A percentile compares a stretch with the other conserved stretches of the same genome.
phyloP scores from a whole-genome alignment of 192 early-diverging fungal species.

The Coemansia sp. region DNA sequence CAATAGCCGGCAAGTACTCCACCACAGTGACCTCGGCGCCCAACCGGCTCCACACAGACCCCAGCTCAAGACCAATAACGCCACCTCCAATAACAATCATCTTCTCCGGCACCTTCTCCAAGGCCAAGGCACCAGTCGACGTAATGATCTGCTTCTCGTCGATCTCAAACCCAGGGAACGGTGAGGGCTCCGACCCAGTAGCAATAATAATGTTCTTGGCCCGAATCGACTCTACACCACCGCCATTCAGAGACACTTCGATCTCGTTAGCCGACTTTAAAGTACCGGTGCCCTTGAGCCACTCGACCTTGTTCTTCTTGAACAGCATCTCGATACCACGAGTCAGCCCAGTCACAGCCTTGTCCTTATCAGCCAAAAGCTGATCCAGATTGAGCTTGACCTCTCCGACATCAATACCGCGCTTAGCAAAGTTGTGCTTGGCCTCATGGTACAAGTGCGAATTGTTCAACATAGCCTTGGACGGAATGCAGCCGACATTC shows the following conservation, averaged over 20 bases:
- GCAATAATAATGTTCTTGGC: constrained; percentile 98
- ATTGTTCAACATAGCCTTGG: constrained; percentile 98
- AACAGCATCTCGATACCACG: constrained; percentile 91
- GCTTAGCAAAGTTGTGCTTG: constrained; percentile 83
- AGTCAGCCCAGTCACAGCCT: constrained; percentile 83
- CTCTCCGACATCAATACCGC: constrained; percentile 88
- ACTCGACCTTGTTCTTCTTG: constrained; percentile 98
- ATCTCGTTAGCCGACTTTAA: constrained; percentile 78
- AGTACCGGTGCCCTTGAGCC: constrained; percentile 88
- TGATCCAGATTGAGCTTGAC: constrained; percentile 81
- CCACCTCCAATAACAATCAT: constrained; percentile 99
- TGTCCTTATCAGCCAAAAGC: constrained; percentile 91
- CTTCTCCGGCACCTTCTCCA: constrained; percentile 93
- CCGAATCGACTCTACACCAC: constrained; percentile 67
- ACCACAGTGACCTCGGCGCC: constrained; percentile 95
- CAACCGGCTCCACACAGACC: constrained; percentile 95
- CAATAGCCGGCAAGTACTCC: constrained; percentile 89
- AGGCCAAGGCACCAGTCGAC: constrained; percentile 95
- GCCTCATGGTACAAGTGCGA: constrained; percentile 95
- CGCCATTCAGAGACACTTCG: constrained; percentile 77
- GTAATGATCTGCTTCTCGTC: constrained; percentile 96
- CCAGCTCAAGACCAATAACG: constrained; percentile 98
- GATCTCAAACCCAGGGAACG: constrained; percentile 91
- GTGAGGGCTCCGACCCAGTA: constrained; percentile 91
- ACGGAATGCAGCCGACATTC: constrained; percentile 99